phyloP scores from a whole-genome alignment of 2,329 filamentous ascomycete genomes.

The Leptographium wingfieldii region DNA sequence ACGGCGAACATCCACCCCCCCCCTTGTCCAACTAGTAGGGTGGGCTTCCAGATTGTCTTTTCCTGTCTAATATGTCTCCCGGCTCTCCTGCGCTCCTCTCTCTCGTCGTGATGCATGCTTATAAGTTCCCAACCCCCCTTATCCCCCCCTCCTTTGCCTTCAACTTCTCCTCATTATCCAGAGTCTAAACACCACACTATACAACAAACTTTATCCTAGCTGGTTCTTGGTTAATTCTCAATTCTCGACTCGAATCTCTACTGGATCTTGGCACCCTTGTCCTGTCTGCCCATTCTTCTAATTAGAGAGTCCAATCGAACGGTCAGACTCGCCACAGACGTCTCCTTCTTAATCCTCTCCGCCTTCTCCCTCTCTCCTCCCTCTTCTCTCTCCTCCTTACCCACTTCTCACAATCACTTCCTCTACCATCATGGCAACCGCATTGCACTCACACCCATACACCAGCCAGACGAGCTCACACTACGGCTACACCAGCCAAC shows the following conservation, averaged over 20 bases:
- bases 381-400: not conserved
- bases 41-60: not conserved
- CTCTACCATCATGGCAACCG: conserved; percentile 18
- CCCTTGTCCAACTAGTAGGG: not conserved
- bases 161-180: not conserved
- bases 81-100: not conserved
- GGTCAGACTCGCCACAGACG: not conserved
- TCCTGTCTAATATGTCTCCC: not conserved
- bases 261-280: not conserved
- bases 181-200: not conserved
- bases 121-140: conserved; percentile 27
- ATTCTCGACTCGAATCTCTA: conserved; percentile 1
- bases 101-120: conserved; percentile 27
- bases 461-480: conserved; percentile 18
- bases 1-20: not conserved
- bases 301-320: not conserved
- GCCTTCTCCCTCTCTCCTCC: not conserved
- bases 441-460: conserved; percentile 31
- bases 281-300: not conserved
- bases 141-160: conserved; percentile 11
- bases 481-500: conserved; percentile 26
- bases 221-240: conserved; percentile 21
- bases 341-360: not conserved
- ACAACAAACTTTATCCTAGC: conserved; percentile 12
- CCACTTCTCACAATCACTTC: not conserved